Evolutionary conservation across 306 rosid genomes (phyloP), one percentile per base, ranked within the genome.

Genomic region (Castanea sativa): DNA sequence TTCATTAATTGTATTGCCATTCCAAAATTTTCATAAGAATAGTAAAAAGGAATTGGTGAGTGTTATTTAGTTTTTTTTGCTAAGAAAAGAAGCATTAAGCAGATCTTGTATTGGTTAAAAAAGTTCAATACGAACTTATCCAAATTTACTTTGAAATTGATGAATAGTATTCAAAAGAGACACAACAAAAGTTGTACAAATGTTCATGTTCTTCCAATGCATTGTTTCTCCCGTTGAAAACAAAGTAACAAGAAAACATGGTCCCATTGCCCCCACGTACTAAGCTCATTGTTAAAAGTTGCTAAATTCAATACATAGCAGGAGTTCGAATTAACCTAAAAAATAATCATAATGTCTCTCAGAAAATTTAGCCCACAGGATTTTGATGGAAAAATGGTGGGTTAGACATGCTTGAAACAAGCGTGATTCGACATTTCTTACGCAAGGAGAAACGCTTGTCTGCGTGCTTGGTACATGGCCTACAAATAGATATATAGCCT

Each of bases 201-300:
- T 58, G 12, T 27, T 59, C 15, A 9, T 11, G 65, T 23, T 41
- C 45, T 8, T 41, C 45, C 8, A 5, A 10, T 59, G 65, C 32
- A 23, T 63, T 63, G 69, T 63, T 33, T 63, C 69, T 33, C 7
- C 35, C n/a, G n/a, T 63, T 14, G 41, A 63, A 63, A 63, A 63
- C 43, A 29, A 63, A 63, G 69, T 63, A 27, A 63, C 69, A 57
- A 43, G n/a, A 73, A 49, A 79, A 73, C 67, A 51, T 49, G 65
- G 65, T 67, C 52, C 41, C 52, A 4, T n/a, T 67, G 25, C 27
- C 52, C 15, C 20, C n/a, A 67, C 72, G 27, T 67, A n/a, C 71
- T 35, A 67, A 67, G 14, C 5, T 9, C 38, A 19, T 9, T 30
- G 70, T 64, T 6, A 33, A 18, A n/a, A 23, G 72, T 35, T 67